Base-by-base conservation (phyloP, 2,329 filamentous ascomycete species). In the Phoma herbarum region DNA sequence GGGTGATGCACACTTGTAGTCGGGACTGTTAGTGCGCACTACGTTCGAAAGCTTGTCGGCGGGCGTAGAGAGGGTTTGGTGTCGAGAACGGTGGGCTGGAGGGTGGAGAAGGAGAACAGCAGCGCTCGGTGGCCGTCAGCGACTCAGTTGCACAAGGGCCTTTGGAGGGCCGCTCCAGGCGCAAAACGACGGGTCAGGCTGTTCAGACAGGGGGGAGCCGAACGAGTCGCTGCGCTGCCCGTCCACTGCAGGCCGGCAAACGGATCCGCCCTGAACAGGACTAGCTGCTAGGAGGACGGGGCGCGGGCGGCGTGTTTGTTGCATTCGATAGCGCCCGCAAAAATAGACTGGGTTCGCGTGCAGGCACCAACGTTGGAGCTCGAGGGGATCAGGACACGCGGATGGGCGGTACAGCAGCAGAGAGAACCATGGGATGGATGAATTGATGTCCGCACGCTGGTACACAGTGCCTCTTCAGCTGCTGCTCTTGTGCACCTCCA, bases 41-140 rank as follows among this genome's bases (percentile, higher is more conserved):
- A 75, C 74, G 71, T 70, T 75, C 68, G 73, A 72, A 60, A 56
- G 68, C 57, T 77, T 75, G 75, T 76, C 75, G 68, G 65, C 67
- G 65, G 63, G 62, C 55, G 68, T 61, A 59, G 61, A 54, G 68
- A 57, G 60, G 44, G 45, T 47, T 51, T 60, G 46, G 47, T 52
- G 57, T 50, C 46, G 45, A 54, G 39, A 33, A 51, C 50, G 41
- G 56, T 35, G 56, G 50, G 53, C 45, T 46, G 45, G 25, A 23
- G 28, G 56, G 56, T 53, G 51, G 56, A 59, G 56, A 59, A 54
- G 54, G 48, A 43, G 47, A 57, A 26, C 14, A 46, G 42, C 53
- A 51, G 42, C 35, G 45, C 49, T 31, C 55, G 28, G 26, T 48
- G 28, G 42, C 42, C 43, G 35, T 48, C 50, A 59, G 56, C 56